phyloP scores from a whole-genome alignment of 306 rosid species.

The Prunus kanzakura region DNA sequence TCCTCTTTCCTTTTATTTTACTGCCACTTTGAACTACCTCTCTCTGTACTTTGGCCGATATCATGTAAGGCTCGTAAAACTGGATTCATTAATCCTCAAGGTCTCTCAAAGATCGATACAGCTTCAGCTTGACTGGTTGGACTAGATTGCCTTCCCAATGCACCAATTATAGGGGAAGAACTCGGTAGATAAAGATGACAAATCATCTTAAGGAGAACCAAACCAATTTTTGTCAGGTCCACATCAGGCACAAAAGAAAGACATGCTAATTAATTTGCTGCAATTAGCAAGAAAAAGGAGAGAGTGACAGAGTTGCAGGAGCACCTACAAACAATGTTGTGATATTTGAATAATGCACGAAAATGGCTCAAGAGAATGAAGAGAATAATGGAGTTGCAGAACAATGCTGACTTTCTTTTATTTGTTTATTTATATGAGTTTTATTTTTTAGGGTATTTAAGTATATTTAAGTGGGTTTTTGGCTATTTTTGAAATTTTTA shows the following conservation, averaged over 20 bases:
- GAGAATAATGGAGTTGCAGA: not conserved
- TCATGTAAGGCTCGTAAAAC: conserved; percentile 43
- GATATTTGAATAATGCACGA: not conserved
- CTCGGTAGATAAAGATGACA: conserved; percentile 39
- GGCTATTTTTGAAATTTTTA: too few relatives aligned
- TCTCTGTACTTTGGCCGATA: conserved; percentile 21
- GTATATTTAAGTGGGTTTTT: too few relatives aligned
- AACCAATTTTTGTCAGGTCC: not conserved
- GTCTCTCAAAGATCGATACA: conserved; percentile 29
- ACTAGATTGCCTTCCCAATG: conserved; percentile 45
- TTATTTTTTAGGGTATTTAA: too few relatives aligned
- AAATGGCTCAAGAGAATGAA: not conserved
- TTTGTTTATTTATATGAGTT: too few relatives aligned
- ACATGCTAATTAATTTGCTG: not conserved
- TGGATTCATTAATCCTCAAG: conserved; percentile 48
- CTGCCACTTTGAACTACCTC: too few relatives aligned
- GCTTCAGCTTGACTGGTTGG: conserved; percentile 46
- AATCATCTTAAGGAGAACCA: conserved; percentile 24
- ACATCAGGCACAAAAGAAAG: conserved; percentile 14
- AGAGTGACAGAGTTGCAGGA: conserved; percentile 1
- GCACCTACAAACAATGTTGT: not conserved
- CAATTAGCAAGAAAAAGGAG: conserved; percentile 4
- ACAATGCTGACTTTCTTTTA: not conserved
- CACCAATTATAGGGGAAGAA: conserved; percentile 37
- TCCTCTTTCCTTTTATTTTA: too few relatives aligned